Base-by-base conservation (phyloP, 1,284 basidiomycete genomes). In the Pseudozyma sp. region DNA sequence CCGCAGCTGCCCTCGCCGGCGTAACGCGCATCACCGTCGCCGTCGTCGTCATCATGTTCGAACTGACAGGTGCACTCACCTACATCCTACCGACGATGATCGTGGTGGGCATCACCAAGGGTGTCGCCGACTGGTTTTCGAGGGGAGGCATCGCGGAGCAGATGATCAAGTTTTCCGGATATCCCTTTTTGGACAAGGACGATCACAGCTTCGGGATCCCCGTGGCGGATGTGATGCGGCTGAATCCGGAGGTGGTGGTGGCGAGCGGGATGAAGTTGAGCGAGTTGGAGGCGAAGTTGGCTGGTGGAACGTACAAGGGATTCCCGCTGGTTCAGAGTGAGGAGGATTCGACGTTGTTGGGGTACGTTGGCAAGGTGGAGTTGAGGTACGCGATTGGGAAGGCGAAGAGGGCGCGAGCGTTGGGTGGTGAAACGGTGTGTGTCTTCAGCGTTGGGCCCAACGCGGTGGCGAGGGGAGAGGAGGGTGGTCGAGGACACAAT, bases 1-100 rank as follows among this genome's bases (percentile, higher is more conserved):
- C 74, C 7, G 77, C 78, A 7, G 75, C 57, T 24, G 68, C 75
- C 1, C 65, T 78, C 17, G 67, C 68, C 37, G 97, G 97, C 30
- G 90, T 99, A 55, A 99, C 97, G 88, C 89, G 95, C 69, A 93
- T 98, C 69, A 99, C 97, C 0, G 94, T 99, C 24, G 94, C 95
- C 0, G 94, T 99, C 2, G 97, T 98, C 2, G 97, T 99, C 56
- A 97, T 99, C 86, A 99, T 99, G 95, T 98, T 98, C 84, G 97
- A 99, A 84, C 88, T 99, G n/a, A 99, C 97, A 1, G 97, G 97
- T 9, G 96, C 97, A 1, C 85, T 99, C 78, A 98, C 94, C 11
- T 99, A 99, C 85, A 97, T 99, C 77, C 86, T 99, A 31, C 97
- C 97, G 0, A 97, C 94, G 5, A 99, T 99, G 97, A 94, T 99